Evolutionary conservation across 163 green algal species (phyloP), one percentile per base, ranked within the genome.

Genomic region (Coccomyxa subellipsoidea): DNA sequence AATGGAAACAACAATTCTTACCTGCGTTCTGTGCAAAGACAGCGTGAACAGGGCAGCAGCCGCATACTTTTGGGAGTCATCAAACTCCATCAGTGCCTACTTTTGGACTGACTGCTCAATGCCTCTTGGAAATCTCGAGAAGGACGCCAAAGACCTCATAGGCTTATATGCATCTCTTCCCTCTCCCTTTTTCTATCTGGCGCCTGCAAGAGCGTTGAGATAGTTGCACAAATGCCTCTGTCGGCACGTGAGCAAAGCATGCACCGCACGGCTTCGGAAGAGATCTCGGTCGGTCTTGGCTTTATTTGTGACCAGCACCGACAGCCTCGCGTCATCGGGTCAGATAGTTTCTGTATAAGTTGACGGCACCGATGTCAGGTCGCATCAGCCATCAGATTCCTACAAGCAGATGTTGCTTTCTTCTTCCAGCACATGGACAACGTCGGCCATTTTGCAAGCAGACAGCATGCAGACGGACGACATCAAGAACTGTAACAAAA

Each of bases 21-120:
- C 90, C 82, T 93, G 89, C 2, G 85, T 91, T 3, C 72, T 76
- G 77, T 96, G 93, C 39, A 96, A 81, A 0, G 93, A 93, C 0
- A 96, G 79, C 6, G 90, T 94, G 82, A 95, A 96, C 0, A 96
- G 81, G 1, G 90, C 90, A 37, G 85, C 90, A 2, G 83, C 78
- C 5, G 90, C 86, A 72, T 96, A 95, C 0, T 84, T 85, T 59
- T 95, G 92, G 3, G 47, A 47, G n/a, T 75, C 47, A n/a, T 81
- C 32, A 27, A 81, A 47, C 32, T 81, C 77, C 76, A 80, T 80
- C 4, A 1, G 4, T 5, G 47, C 15, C 47, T 27, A 1, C 23
- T 7, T 12, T 59, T 7, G 47, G 21, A n/a, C n/a, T n/a, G n/a
- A n/a, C n/a, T n/a, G n/a, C n/a, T n/a, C n/a, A n/a, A n/a, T n/a